A percentile compares a stretch with the other conserved stretches of the same genome.
Conservation (phyloP, 2,329 filamentous ascomycete genomes). For the Leptographium wingfieldii region DNA sequence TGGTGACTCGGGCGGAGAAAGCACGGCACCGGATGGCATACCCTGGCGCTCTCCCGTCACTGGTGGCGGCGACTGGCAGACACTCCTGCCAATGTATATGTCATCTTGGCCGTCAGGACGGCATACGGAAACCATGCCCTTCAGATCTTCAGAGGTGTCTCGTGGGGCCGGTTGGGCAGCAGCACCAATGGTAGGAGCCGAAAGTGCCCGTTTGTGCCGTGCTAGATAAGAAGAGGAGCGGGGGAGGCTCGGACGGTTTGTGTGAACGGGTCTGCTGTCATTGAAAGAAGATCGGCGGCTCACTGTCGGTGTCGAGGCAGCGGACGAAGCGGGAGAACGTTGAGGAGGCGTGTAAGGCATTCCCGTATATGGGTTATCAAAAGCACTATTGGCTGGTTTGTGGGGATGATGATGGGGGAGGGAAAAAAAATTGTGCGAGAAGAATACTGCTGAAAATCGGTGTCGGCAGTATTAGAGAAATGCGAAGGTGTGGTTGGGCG, state of each 20-base stretch:
- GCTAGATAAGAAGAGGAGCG: slow-evolving; percentile 54
- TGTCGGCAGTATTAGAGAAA: not conserved
- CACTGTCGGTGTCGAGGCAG: slow-evolving; percentile 39
- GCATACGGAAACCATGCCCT: slow-evolving; percentile 24
- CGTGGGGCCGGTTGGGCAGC: slow-evolving; percentile 32
- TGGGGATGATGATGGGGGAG: not conserved
- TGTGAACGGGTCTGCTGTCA: slow-evolving; percentile 16
- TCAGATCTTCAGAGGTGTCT: slow-evolving; percentile 37
- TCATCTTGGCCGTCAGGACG: slow-evolving; percentile 19
- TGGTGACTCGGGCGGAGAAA: slow-evolving; percentile 81
- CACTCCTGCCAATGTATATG: slow-evolving; percentile 25
- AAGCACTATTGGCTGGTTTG: not conserved
- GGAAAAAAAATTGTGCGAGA: not conserved
- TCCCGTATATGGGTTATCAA: slow-evolving; percentile 24
- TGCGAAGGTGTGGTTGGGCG: not conserved
- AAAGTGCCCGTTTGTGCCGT: slow-evolving; percentile 48
- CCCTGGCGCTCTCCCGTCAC: slow-evolving; percentile 50
- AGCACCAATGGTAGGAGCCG: slow-evolving; percentile 23
- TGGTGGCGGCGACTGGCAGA: slow-evolving; percentile 77
- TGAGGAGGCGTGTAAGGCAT: slow-evolving; percentile 87
- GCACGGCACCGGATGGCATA: slow-evolving; percentile 74
- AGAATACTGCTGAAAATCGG: not conserved
- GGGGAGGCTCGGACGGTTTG: slow-evolving; percentile 40
- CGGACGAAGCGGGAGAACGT: slow-evolving; percentile 48
- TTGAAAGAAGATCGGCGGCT: slow-evolving; percentile 49